Percentiles rank a stretch among this genome's conserved stretches.
Conservation (phyloP, 108 stramenopile species). For the Cyclotella sp. region DNA sequence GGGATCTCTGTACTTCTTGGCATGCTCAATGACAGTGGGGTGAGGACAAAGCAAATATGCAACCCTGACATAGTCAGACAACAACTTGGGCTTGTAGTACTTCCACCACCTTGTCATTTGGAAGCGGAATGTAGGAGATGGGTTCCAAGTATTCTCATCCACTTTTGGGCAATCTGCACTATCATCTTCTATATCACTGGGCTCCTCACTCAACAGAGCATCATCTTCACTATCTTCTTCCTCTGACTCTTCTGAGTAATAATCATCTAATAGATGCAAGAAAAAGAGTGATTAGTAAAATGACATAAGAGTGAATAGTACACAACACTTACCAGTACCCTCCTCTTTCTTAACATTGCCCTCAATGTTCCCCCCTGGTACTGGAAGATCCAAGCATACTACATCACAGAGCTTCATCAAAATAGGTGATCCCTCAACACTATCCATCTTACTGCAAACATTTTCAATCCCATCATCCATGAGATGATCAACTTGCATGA, state of each 20-base stretch:
- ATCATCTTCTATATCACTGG: background rate
- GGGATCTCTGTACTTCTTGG: background rate
- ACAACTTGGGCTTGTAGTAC: background rate
- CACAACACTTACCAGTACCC: background rate
- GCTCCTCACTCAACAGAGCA: background rate
- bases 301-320: too few species aligned
- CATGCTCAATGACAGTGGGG: constrained; percentile 11
- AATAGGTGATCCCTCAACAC: too few species aligned
- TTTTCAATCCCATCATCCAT: constrained; percentile 3
- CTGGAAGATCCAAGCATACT: background rate
- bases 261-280: too few species aligned
- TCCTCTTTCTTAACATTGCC: background rate
- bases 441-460: background rate
- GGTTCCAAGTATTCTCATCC: background rate
- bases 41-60: constrained; percentile 6
- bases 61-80: constrained; percentile 7
- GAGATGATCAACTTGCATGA: constrained; percentile 7
- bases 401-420: background rate
- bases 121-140: background rate
- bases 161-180: background rate
- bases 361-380: too few species aligned
- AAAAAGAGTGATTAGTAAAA: too few species aligned
- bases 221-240: background rate
- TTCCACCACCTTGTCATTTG: background rate
- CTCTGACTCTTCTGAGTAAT: too few species aligned